These are phyloP conservation scores for Platismatia glauca DNA, from an alignment of 495 filamentous ascomycete genomes.

Conservation along the genomic window DNA sequence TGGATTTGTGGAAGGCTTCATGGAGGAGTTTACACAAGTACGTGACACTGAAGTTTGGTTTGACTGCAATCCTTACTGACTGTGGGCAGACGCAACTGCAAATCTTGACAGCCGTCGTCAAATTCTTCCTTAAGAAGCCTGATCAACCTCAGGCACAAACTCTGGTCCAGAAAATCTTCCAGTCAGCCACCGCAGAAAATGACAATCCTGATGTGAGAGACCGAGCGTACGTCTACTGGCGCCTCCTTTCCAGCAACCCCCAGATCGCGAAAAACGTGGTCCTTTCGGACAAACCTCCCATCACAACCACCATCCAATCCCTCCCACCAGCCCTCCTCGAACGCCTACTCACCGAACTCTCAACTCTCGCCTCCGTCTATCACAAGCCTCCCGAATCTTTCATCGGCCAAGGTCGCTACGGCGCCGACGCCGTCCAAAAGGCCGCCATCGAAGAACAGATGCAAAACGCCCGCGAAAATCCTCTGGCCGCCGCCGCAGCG, in stretches of 20 bases:
- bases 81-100: slow-evolving; percentile 71
- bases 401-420: slow-evolving; percentile 87
- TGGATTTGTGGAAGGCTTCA: slow-evolving; percentile 84
- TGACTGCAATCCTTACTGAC: not conserved
- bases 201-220: slow-evolving; percentile 97
- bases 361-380: slow-evolving; percentile 97
- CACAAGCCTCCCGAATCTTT: slow-evolving; percentile 97
- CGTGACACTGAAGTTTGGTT: slow-evolving; percentile 17
- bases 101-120: slow-evolving; percentile 92
- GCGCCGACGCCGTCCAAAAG: slow-evolving; percentile 87
- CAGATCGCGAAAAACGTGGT: slow-evolving; percentile 82
- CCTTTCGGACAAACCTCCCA: slow-evolving; percentile 87
- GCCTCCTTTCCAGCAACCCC: slow-evolving; percentile 86
- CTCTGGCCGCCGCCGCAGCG: slow-evolving; percentile 73
- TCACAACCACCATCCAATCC: slow-evolving; percentile 84
- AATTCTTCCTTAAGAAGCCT: slow-evolving; percentile 93
- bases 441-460: slow-evolving; percentile 92
- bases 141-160: slow-evolving; percentile 79
- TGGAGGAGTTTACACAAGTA: slow-evolving; percentile 83
- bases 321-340: slow-evolving; percentile 78
- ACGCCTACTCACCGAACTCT: slow-evolving; percentile 77
- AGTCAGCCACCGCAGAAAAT: slow-evolving; percentile 83
- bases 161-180: slow-evolving; percentile 86
- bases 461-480: slow-evolving; percentile 86
- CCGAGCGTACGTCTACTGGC: slow-evolving; percentile 97